phyloP scores from a whole-genome alignment of 352 stramenopile genomes.

The Phytopythium mirpurense region DNA sequence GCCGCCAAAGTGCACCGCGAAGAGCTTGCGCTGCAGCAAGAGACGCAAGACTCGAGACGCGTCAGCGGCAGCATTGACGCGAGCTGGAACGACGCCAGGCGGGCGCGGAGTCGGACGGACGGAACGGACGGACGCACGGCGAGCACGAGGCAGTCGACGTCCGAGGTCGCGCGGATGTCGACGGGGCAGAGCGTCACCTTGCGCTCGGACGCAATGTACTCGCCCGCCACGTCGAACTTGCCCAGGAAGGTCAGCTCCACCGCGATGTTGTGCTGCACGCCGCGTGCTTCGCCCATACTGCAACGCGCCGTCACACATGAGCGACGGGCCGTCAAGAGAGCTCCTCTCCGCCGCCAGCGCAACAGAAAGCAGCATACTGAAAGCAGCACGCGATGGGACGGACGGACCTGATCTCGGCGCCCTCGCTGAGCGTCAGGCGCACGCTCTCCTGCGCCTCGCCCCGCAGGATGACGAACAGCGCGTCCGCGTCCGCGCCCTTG shows the following conservation, averaged over 20 bases:
- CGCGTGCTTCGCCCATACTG: conserved; percentile 49
- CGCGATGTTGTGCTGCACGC: conserved; percentile 62
- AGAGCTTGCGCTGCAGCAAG: conserved; percentile 55
- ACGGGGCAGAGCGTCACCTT: conserved; percentile 61
- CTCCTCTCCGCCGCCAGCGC: too few relatives aligned
- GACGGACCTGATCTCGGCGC: conserved; percentile 40
- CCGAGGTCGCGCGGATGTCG: conserved; percentile 66
- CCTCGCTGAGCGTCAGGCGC: conserved; percentile 59
- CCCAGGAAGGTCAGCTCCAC: conserved; percentile 74
- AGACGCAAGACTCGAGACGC: neutral
- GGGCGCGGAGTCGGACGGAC: too few relatives aligned
- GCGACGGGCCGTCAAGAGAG: too few relatives aligned
- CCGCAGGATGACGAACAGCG: conserved; percentile 71
- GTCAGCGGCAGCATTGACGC: too few relatives aligned
- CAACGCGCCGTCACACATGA: neutral
- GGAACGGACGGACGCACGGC: conserved; percentile 57
- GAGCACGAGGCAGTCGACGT: conserved; percentile 70
- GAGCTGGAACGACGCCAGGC: too few relatives aligned
- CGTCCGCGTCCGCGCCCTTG: conserved; percentile 71
- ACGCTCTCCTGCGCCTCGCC: conserved; percentile 70
- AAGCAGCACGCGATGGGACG: too few relatives aligned
- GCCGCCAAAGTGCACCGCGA: conserved; percentile 57
- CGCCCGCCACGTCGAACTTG: conserved; percentile 76
- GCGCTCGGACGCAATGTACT: conserved; percentile 73
- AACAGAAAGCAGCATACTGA: too few relatives aligned